These are phyloP conservation scores for Seiridium cupressi DNA, from an alignment of 2,329 filamentous ascomycete genomes.

Conservation along the genomic window DNA sequence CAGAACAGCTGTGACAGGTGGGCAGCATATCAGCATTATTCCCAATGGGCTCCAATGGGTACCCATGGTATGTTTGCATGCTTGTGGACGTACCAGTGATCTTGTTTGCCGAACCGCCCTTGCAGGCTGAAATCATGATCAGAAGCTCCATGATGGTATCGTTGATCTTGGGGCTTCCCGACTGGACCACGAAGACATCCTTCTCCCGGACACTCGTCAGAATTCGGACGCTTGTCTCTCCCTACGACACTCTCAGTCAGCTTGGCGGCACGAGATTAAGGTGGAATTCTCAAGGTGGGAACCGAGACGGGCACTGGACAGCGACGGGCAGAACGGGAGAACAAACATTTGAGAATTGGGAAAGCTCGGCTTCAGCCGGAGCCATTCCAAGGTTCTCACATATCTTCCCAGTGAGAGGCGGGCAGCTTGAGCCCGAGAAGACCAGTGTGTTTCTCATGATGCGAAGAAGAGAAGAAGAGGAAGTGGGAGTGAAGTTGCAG, in stretches of 20 bases:
- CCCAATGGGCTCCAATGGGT: background rate
- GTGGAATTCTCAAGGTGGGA: background rate
- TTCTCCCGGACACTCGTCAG: constrained; percentile 85
- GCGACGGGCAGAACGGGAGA: constrained; percentile 12
- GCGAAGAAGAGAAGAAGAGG: constrained; percentile 23
- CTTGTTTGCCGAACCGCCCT: constrained; percentile 93
- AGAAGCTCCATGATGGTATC: constrained; percentile 99
- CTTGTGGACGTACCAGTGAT: constrained; percentile 72
- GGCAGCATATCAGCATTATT: background rate
- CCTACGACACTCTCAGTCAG: constrained; percentile 37
- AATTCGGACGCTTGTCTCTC: constrained; percentile 69
- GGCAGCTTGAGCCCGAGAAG: constrained; percentile 67
- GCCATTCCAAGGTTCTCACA: constrained; percentile 67
- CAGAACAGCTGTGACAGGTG: constrained; percentile 63
- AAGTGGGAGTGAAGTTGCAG: constrained; percentile 15
- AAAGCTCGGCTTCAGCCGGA: constrained; percentile 62
- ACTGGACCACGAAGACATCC: constrained; percentile 98
- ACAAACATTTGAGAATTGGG: constrained; percentile 69
- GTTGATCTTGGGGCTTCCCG: constrained; percentile 92
- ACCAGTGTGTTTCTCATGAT: constrained; percentile 66
- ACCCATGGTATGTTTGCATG: background rate
- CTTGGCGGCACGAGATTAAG: background rate
- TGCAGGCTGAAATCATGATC: constrained; percentile 99
- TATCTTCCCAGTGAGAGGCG: constrained; percentile 62
- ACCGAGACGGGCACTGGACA: background rate